phyloP scores from a whole-genome alignment of 441 rosid genomes.

The Kokia cookei region DNA sequence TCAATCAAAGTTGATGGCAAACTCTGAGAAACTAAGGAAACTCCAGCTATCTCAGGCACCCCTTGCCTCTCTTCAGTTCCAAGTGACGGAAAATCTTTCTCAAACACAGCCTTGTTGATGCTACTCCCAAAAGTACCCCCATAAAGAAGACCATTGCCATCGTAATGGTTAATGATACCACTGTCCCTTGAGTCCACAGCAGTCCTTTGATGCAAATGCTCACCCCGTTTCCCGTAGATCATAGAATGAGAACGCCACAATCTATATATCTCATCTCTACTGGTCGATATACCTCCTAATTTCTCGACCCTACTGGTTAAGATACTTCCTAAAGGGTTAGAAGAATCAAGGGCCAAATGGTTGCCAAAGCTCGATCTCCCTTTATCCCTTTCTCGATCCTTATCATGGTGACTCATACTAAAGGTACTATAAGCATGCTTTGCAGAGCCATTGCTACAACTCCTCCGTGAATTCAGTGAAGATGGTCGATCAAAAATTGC shows the following conservation, averaged over 20 bases:
- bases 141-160: neutral
- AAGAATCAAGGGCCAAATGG: slow-evolving; percentile 51
- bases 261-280: slow-evolving; percentile 45
- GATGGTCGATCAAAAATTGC: slow-evolving; percentile 46
- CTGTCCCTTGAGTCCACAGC: neutral
- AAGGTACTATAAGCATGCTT: slow-evolving; percentile 69
- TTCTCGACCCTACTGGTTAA: slow-evolving; percentile 24
- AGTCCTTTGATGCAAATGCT: neutral
- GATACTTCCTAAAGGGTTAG: slow-evolving; percentile 37
- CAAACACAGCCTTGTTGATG: neutral
- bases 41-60: neutral
- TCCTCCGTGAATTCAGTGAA: slow-evolving; percentile 59
- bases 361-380: slow-evolving; percentile 45
- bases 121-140: neutral
- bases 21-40: neutral
- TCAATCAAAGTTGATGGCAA: slow-evolving; percentile 41
- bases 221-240: slow-evolving; percentile 40
- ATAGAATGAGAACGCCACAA: slow-evolving; percentile 54
- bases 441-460: slow-evolving; percentile 57
- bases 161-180: neutral
- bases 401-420: slow-evolving; percentile 57
- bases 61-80: neutral
- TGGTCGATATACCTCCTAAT: neutral
- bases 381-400: slow-evolving; percentile 64
- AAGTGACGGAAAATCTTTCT: neutral